Evolutionary conservation across 2,329 filamentous ascomycete species (phyloP), one percentile per base, ranked within the genome.

Genomic region (Trichoderma breve): DNA sequence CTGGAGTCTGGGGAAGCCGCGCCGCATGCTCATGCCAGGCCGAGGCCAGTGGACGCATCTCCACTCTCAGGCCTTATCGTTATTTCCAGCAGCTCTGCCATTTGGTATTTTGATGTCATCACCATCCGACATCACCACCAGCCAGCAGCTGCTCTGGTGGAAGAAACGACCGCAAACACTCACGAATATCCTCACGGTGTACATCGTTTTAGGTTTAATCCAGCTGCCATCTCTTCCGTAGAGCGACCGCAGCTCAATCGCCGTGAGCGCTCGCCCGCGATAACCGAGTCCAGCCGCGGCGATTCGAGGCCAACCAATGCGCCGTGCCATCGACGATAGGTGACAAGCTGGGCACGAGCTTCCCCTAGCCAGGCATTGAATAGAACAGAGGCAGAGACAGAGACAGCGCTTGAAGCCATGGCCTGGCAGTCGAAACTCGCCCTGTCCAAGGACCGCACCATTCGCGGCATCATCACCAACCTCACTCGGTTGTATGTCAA

Each of bases 351-450:
- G 55, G 66, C 66, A 57, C 60, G 47, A 63, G 51, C 60, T 58
- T 26, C 32, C 60, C 24, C 60, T 64, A 24, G 60, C 43, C 43
- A 32, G 47, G 60, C 51, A 24, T 53, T 39, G 47, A 71, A 60
- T 32, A 63, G 43, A 43, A 43, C 24, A 36, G 30, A 28, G 14
- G 24, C 30, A 62, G 24, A 55, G 21, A 4, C 57, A 34, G 18
- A 28, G n/a, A 8, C 47, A 71, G 26, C 47, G 9, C 58, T 51
- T 34, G 68, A 32, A 51, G 67, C 75, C 75, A 95, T 95, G 93
- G 92, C 91, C 73, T 89, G 84, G 72, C 91, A 92, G 79, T 95
- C 93, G 66, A 95, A 94, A 80, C 83, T 94, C 74, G 83, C 86
- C 62, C 84, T 90, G 51, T 81, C 83, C 57, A 82, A 86, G 73